Evolutionary conservation across 805 yeast genomes (phyloP).

Genomic region (Kluyveromyces wickerhamii): DNA sequence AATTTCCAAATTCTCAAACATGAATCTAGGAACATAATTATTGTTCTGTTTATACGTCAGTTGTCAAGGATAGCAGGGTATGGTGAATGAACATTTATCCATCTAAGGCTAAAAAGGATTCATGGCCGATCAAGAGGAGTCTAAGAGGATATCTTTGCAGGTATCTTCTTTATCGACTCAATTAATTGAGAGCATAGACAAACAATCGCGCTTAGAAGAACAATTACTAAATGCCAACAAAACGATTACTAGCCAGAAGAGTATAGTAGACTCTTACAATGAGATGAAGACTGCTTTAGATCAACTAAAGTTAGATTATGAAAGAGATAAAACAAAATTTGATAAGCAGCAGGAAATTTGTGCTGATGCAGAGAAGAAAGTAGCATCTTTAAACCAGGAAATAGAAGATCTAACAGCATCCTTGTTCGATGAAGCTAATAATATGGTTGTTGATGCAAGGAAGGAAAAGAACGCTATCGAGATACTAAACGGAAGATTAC

Average conservation of each 20-base stretch:
- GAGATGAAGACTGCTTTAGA: constrained; percentile 29
- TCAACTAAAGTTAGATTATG: constrained; percentile 15
- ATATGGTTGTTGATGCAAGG: constrained; percentile 75
- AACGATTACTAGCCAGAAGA: constrained; percentile 22
- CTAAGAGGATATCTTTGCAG: constrained; percentile 43
- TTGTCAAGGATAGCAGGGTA: too few relatives aligned
- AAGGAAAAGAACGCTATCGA: constrained; percentile 54
- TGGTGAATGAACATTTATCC: neutral
- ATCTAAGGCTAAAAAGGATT: neutral
- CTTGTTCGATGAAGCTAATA: constrained; percentile 75
- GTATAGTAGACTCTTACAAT: constrained; percentile 20
- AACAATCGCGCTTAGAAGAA: constrained; percentile 49
- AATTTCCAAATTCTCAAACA: too few relatives aligned
- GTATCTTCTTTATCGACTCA: constrained; percentile 51
- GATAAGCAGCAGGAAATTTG: constrained; percentile 23
- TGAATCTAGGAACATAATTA: too few relatives aligned
- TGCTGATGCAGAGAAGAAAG: constrained; percentile 20
- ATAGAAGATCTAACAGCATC: constrained; percentile 75
- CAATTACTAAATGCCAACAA: constrained; percentile 36
- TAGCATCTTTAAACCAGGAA: constrained; percentile 54
- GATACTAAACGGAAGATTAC: constrained; percentile 48
- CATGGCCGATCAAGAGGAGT: constrained; percentile 28
- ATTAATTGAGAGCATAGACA: constrained; percentile 51
- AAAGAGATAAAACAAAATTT: constrained; percentile 20
- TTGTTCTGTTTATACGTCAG: too few relatives aligned